Evolutionary conservation across 345 rosid genomes (phyloP), one percentile per base, ranked within the genome.

Genomic region (Hibiscus tridactylites): DNA sequence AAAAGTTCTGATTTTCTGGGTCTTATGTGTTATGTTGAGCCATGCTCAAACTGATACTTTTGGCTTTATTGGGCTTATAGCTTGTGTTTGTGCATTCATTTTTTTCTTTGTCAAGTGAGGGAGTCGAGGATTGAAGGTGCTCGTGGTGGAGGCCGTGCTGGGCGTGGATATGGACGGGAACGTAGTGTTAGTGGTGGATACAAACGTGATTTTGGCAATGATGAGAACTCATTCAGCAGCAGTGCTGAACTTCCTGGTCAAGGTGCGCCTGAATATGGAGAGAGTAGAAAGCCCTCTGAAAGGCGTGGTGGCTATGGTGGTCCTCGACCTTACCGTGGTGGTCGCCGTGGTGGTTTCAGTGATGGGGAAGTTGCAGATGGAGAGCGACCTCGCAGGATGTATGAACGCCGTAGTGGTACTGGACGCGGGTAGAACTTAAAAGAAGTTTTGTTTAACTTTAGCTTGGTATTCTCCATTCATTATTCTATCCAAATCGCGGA

Each of bases 391-490:
- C 79, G 84, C 2, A 85, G 97, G 88, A 0, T 6, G 16, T 82
- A 50, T 74, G 98, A 94, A 42, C 93, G 97, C 15, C 97, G 37
- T 76, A 94, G 97, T 47, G 97, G 97, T 7, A 92, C 97, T 9
- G 97, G 98, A 67, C 89, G 88, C 2, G 92, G 98, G 98, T 39
- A 39, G 44, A 39, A 39, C 44, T 39, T 92, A 65, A 73, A 88
- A 4, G 79, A 61, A 65, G 68, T 77, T 42, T 63, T 7, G 31
- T 56, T 44, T 17, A 28, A 28, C n/a, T 33, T 29, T 8, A 12
- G 3, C n/a, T 47, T 56, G 17, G 19, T 44, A 15, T 7, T 17
- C 29, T 35, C 58, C 46, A 59, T 64, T 49, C 11, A 19, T 8
- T 58, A 29, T 72, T n/a, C 35, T 9, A 52, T 52, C 54, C 6